phyloP scores from a whole-genome alignment of 495 filamentous ascomycete species.

The Penicillium lividum region DNA sequence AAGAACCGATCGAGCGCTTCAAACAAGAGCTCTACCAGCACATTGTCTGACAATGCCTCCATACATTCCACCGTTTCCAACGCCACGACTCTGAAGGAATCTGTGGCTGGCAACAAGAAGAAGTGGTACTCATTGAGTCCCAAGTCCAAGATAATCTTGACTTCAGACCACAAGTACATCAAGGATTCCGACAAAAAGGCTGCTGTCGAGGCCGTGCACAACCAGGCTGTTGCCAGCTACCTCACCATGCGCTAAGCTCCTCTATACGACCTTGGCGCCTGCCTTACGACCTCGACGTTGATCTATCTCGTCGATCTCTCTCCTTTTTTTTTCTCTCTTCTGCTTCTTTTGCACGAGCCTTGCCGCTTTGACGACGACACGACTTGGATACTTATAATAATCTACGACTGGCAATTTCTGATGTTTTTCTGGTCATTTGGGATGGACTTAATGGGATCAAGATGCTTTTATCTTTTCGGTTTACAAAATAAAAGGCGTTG shows the following conservation, averaged over 20 bases:
- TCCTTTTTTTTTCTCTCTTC: neutral
- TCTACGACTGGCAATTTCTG: neutral
- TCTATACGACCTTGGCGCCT: neutral
- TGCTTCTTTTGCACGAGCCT: neutral
- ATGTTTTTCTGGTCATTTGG: neutral
- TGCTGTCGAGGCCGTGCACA: slow-evolving; percentile 25
- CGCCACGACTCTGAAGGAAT: slow-evolving; percentile 31
- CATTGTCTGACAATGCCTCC: slow-evolving; percentile 24
- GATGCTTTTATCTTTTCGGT: neutral
- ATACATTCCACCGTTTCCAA: slow-evolving; percentile 30
- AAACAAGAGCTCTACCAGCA: slow-evolving; percentile 23
- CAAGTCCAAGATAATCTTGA: slow-evolving; percentile 2
- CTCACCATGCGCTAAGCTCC: slow-evolving; percentile 26
- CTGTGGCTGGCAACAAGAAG: slow-evolving; percentile 18
- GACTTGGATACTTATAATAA: neutral
- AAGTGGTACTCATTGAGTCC: slow-evolving; percentile 30
- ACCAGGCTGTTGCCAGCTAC: slow-evolving; percentile 37
- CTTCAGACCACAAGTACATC: slow-evolving; percentile 11
- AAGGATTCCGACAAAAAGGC: slow-evolving; percentile 7
- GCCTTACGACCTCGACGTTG: neutral
- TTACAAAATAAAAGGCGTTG: neutral
- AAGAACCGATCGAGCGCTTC: slow-evolving; percentile 12
- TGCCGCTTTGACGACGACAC: slow-evolving; percentile 3
- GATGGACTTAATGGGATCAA: neutral
- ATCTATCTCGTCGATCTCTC: neutral